phyloP scores from a whole-genome alignment of 2,329 filamentous ascomycete species.

The Paecilomyces formosus region DNA sequence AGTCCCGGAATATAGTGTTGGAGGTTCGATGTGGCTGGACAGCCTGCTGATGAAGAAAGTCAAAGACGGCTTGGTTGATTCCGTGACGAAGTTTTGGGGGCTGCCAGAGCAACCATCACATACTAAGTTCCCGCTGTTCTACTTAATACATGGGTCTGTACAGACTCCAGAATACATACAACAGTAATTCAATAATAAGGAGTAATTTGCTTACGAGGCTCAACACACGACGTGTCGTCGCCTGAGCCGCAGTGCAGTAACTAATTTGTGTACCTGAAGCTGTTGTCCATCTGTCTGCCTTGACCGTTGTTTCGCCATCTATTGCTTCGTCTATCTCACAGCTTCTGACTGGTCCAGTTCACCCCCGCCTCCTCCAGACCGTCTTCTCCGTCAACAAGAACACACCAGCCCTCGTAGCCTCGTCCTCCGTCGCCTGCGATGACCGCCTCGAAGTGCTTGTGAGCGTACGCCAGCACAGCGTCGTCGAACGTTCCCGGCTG shows the following conservation, averaged over 20 bases:
- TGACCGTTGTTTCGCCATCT: constrained; percentile 1
- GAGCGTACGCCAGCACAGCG: constrained; percentile 63
- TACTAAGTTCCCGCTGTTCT: neutral
- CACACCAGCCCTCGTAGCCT: constrained; percentile 75
- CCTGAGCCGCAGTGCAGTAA: neutral
- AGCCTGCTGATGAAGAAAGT: neutral
- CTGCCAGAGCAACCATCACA: neutral
- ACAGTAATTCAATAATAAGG: neutral
- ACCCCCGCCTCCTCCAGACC: constrained; percentile 51
- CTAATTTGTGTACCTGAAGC: neutral
- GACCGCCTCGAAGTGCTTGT: constrained; percentile 59
- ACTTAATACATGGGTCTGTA: neutral
- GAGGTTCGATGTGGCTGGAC: neutral
- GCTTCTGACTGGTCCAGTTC: constrained; percentile 34
- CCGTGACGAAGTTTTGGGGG: neutral
- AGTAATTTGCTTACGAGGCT: neutral
- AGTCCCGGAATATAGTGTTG: neutral
- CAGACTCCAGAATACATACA: too few species aligned
- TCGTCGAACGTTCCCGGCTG: constrained; percentile 86
- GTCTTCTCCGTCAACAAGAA: constrained; percentile 73
- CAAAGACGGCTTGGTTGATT: neutral
- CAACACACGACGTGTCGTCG: neutral
- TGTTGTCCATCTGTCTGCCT: constrained; percentile 2
- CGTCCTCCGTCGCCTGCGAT: constrained; percentile 59
- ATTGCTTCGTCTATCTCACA: constrained; percentile 18